Evolutionary conservation across 768 basidiomycete genomes (phyloP).

Genomic region (Suillus lakei): DNA sequence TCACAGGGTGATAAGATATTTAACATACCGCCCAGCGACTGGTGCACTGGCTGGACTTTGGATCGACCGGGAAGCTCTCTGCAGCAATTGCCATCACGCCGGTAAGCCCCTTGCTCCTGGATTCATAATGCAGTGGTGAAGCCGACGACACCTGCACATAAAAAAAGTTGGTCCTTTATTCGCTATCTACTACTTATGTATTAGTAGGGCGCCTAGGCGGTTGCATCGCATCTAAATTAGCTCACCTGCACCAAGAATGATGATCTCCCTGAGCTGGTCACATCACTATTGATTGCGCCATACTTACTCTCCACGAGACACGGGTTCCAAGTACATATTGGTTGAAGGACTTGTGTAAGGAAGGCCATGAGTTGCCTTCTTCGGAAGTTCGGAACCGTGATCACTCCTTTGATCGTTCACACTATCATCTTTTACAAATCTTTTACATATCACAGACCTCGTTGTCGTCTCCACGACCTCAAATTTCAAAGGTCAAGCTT

Average conservation of each 20-base stretch:
- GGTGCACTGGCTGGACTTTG: too few relatives aligned
- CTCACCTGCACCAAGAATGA: constrained; percentile 39
- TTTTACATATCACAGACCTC: neutral
- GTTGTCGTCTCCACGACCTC: neutral
- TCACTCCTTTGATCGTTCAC: neutral
- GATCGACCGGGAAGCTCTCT: too few relatives aligned
- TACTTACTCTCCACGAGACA: neutral
- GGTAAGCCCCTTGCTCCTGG: too few relatives aligned
- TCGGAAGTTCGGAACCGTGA: neutral
- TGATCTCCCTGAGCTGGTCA: constrained; percentile 29
- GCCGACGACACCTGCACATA: too few relatives aligned
- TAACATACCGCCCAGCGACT: too few relatives aligned
- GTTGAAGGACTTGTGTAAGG: too few relatives aligned
- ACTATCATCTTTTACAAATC: neutral
- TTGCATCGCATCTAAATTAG: too few relatives aligned
- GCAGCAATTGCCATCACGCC: too few relatives aligned
- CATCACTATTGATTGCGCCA: neutral
- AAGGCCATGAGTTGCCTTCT: neutral
- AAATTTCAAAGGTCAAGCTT: neutral
- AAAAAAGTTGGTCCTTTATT: too few relatives aligned
- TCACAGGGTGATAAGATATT: too few relatives aligned
- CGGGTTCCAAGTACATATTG: neutral
- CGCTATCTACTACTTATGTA: too few relatives aligned
- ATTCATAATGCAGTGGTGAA: too few relatives aligned
- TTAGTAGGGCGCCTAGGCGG: constrained; percentile 40